Evolutionary conservation across 768 basidiomycete species (phyloP), one percentile per base, ranked within the genome.

Genomic region (Leccinum subtestaceum): DNA sequence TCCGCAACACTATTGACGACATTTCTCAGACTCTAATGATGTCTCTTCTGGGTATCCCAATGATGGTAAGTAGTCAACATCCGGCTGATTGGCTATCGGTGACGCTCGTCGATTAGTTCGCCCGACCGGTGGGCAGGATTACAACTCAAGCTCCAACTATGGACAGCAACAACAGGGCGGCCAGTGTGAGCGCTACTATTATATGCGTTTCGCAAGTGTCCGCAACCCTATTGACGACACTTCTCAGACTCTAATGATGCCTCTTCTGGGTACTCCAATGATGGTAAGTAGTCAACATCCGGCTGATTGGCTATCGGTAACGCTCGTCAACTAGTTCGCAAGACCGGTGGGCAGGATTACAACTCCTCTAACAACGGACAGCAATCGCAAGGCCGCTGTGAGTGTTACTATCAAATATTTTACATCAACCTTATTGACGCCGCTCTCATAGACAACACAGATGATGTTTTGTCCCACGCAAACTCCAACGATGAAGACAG

Each of bases 291-390:
- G 40, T 40, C 8, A 10, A 3, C 21, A 47, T 23, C 46, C 3
- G 2, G 21, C 21, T 57, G 56, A 67, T 63, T 51, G 59, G 54
- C 61, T 36, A 50, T 56, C 31, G 46, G 15, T 27, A 54, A 64
- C 59, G 13, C 9, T 43, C 56, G 53, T 46, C 31, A 38, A 60
- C 63, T 48, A 84, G 82, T 76, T 52, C 72, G 63, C 49, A 83
- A 79, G 78, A 86, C 87, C 5, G 88, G 88, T 17, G 88, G 89
- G 2, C 75, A 78, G 2, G 82, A 89, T 65, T 84, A 79, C 67
- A 89, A 87, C 63, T 69, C 80, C 17, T 81, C 84, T 29, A 71
- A 85, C 62, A 75, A 88, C 57, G 59, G 65, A 4, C 70, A 67
- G 54, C 63, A 60, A 32, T 59, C 57, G 52, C 62, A 56, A 31